Evolutionary conservation across 2,329 filamentous ascomycete species (phyloP), one percentile per base, ranked within the genome.

Genomic region (Paraconiothyrium sp.): DNA sequence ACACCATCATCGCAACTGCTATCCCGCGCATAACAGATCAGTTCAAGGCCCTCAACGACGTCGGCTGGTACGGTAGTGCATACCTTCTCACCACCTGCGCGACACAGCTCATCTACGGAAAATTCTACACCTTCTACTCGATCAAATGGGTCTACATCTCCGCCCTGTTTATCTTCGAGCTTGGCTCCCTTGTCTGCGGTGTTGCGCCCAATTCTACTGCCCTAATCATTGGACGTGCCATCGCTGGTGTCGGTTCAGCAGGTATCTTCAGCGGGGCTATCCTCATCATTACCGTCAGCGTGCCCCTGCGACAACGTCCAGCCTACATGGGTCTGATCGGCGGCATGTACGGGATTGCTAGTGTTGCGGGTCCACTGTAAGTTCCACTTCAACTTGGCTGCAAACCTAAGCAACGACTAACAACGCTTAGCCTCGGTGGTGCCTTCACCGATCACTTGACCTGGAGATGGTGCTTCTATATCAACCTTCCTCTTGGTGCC

Each of bases 171-270:
- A 79, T 84, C 69, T 86, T 86, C 71, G 83, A 85, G 67, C 59
- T 85, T 55, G 84, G 84, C 20, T 83, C 81, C n/a, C 74, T 83
- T 13, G 75, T 86, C 57, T 86, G 84, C 62, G 84, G 81, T 65
- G 78, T 81, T 32, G 84, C 84, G 8, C 83, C 83, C 13, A 84
- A 79, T 64, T 84, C 81, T 5, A 79, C 71, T 2, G 79, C 83
- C 16, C 71, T 86, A 37, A 85, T 86, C 67, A 74, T 85, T 46
- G 84, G 84, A 10, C 79, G 84, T 59, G 83, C 83, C 0, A 73
- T 86, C 49, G 79, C 83, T 32, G 84, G 84, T 57, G 67, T 85
- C 0, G 84, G 84, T 4, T 78, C 78, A 14, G 84, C 83, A 34
- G 84, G 84, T 27, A 81, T 86, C 62, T 84, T 83, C 68, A 75